A percentile compares a stretch with the other conserved stretches of the same genome.
phyloP scores from a whole-genome alignment of 352 stramenopile species.

The Phytophthora chlamydospora region DNA sequence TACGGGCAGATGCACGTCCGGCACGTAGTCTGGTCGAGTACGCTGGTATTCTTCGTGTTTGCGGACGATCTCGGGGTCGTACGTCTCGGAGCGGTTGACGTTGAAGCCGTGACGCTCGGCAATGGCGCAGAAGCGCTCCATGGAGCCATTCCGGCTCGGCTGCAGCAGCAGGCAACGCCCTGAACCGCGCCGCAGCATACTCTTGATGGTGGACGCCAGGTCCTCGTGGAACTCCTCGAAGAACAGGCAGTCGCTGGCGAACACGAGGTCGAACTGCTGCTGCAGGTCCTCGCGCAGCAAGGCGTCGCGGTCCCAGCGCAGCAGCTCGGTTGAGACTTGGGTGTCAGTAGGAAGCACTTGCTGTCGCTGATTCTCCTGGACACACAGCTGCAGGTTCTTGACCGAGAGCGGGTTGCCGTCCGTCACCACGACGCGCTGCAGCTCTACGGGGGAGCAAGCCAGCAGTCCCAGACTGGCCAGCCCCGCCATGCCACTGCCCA shows the following conservation, averaged over 20 bases:
- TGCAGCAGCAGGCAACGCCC: conserved; percentile 77
- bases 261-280: conserved; percentile 77
- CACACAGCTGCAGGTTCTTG: conserved; percentile 67
- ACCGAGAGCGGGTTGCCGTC: conserved; percentile 78
- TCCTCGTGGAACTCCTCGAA: conserved; percentile 89
- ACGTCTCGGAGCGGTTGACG: conserved; percentile 43
- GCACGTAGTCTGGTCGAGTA: conserved; percentile 57
- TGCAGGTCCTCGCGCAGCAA: conserved; percentile 31
- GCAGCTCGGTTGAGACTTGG: conserved; percentile 42
- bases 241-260: conserved; percentile 88
- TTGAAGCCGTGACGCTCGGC: conserved; percentile 47
- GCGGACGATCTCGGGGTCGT: conserved; percentile 44
- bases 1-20: conserved; percentile 72
- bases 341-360: conserved; percentile 19
- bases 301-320: conserved; percentile 71
- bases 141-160: conserved; percentile 71
- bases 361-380: conserved; percentile 58
- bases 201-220: conserved; percentile 68
- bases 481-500: conserved; percentile 82
- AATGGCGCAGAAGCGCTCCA: conserved; percentile 74
- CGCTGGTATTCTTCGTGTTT: conserved; percentile 45
- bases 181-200: conserved; percentile 45
- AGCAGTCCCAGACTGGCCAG: conserved; percentile 69
- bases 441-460: conserved; percentile 43
- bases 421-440: conserved; percentile 64